These are phyloP conservation scores for Nitzschia putrida DNA, from an alignment of 108 stramenopile genomes.

Conservation along the genomic window DNA sequence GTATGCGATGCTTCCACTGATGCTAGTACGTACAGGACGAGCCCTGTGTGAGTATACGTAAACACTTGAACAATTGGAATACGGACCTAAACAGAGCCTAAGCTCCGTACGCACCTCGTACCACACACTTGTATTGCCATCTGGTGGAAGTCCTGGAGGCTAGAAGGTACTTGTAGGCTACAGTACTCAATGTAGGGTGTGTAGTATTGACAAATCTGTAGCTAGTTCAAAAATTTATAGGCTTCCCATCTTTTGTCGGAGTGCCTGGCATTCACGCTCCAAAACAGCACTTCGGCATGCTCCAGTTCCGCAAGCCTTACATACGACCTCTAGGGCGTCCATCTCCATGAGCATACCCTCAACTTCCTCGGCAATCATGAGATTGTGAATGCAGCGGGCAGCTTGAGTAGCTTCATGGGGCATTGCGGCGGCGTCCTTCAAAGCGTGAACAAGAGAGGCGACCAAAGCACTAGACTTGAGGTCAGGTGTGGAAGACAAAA, in stretches of 20 bases:
- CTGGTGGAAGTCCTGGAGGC: too few relatives aligned
- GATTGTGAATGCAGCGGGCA: constrained; percentile 21
- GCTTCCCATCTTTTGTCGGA: neutral
- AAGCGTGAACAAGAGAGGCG: neutral
- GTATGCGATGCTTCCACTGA: too few relatives aligned
- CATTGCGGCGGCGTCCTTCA: constrained; percentile 1
- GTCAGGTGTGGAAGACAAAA: neutral
- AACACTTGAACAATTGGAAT: too few relatives aligned
- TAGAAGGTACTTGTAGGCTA: too few relatives aligned
- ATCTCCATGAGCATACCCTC: constrained; percentile 14
- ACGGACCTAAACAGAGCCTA: too few relatives aligned
- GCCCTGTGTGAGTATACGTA: too few relatives aligned
- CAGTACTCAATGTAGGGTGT: too few relatives aligned
- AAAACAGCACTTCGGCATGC: constrained; percentile 2
- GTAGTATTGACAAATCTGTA: too few relatives aligned
- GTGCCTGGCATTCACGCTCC: constrained; percentile 17
- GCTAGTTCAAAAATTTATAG: too few relatives aligned
- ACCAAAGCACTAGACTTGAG: constrained; percentile 14
- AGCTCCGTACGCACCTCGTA: too few relatives aligned
- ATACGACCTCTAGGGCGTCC: constrained; percentile 12
- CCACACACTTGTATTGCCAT: too few relatives aligned
- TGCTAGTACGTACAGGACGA: too few relatives aligned
- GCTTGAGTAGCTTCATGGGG: constrained; percentile 35
- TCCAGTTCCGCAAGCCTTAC: constrained; percentile 10
- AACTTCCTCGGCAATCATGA: constrained; percentile 25